A percentile compares a stretch with the other conserved stretches of the same genome.
Conservation (phyloP, 805 yeast species). For the Lachancea mirantina region DNA sequence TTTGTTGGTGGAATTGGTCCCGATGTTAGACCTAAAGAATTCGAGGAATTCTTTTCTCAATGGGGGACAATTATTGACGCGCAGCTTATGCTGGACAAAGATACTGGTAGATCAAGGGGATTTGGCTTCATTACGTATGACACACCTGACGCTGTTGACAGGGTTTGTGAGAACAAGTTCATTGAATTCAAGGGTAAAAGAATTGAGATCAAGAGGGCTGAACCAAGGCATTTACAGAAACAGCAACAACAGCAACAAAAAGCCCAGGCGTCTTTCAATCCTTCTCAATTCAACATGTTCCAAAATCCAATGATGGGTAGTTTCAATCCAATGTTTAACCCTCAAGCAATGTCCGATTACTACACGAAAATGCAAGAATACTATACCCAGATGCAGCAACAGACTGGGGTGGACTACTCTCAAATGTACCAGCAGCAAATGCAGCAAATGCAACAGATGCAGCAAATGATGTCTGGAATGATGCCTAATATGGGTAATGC, state of each 20-base stretch:
- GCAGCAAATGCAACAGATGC: constrained; percentile 32
- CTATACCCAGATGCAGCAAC: constrained; percentile 31
- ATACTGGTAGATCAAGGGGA: constrained; percentile 94
- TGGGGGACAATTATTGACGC: constrained; percentile 93
- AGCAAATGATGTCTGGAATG: constrained; percentile 19
- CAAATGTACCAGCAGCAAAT: constrained; percentile 31
- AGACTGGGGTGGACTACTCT: constrained; percentile 30
- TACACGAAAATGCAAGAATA: constrained; percentile 56
- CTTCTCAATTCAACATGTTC: constrained; percentile 23
- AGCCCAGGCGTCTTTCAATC: constrained; percentile 15
- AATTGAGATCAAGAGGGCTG: constrained; percentile 80
- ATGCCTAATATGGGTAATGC: constrained; percentile 19
- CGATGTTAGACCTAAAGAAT: constrained; percentile 86
- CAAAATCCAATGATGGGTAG: constrained; percentile 33
- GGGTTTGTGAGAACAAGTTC: constrained; percentile 74
- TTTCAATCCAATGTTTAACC: constrained; percentile 30
- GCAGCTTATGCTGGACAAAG: constrained; percentile 94
- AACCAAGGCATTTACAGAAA: constrained; percentile 66
- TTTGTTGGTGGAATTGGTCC: constrained; percentile 97
- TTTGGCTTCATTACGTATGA: constrained; percentile 96
- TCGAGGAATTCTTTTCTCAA: constrained; percentile 75
- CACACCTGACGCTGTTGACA: constrained; percentile 87
- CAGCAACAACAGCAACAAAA: constrained; percentile 32
- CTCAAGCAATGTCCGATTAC: constrained; percentile 58
- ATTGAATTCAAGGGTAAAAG: constrained; percentile 79